Base-by-base conservation (phyloP, 768 basidiomycete genomes). In the Tricholoma bakamatsutake region DNA sequence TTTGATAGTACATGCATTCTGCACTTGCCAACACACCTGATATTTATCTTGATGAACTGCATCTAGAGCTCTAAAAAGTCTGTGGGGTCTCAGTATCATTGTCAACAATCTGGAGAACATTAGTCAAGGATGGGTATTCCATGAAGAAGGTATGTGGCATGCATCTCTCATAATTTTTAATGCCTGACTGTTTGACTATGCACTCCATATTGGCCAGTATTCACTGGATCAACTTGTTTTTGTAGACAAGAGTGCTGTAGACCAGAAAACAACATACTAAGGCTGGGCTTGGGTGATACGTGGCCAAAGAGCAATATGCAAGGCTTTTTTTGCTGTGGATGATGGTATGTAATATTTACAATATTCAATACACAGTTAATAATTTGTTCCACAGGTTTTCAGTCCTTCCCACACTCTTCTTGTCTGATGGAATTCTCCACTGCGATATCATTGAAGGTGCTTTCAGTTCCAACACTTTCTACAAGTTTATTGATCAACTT, bases 171-270 rank as follows among this genome's bases (percentile, higher is more conserved):
- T 28, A 48, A 21, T 24, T 47, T 17, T 13, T 11, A 37, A 37
- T 13, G 12, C 35, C 12, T 37, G 35, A 37, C 35, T 13, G 12
- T 3, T 37, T 37, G 35, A 37, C 35, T 37, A 47, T 27, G 4
- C 21, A 50, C 58, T 6, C 53, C 40, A 12, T 57, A 52, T 52
- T 43, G 1, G 37, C 53, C 3, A 54, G 46, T 47, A 34, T 24
- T 10, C 11, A 8, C 50, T 42, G 4, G 24, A 57, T 11, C 66
- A 69, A 53, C 60, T 66, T 10, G 61, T 72, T 9, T 69, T 67
- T 45, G 61, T 69, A 2, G 71, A 73, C 50, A 69, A 73, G 54
- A 67, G 63, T 28, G 56, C 66, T 15, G 62, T 64, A 52, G 63
- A 73, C 48, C 55, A 63, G 1, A 56, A 57, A 6, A 57, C 56